Base-by-base conservation (phyloP, 805 yeast genomes). In the Wickerhamomyces silvicola region DNA sequence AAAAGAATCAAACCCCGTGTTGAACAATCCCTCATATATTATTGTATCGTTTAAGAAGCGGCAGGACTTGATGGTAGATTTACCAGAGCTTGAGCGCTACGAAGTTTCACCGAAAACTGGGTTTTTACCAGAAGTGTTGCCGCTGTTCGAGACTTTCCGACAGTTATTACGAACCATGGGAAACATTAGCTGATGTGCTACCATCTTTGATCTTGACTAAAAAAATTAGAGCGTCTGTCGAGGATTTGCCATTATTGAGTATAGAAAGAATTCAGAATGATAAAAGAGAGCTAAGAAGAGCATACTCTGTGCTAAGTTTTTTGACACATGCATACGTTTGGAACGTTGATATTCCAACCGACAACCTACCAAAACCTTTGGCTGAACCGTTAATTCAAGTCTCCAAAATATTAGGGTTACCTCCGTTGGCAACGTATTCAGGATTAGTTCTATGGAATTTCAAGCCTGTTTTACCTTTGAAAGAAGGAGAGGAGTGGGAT, bases 391-490 rank as follows among this genome's bases (percentile, higher is more conserved):
- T 85, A 60, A 42, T 82, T 2, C 59, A 58, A 28, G 72, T 76
- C 0, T 60, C 82, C 7, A 72, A 74, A 3, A 47, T 62, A 19
- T 65, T 90, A 39, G 78, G 81, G 15, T 62, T 88, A 11, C 95
- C 95, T 1, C 94, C 96, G 0, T 57, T 88, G 18, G 88, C 86
- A 10, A 84, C 96, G 0, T 90, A 86, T 54, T 85, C 97, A 4
- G 82, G 90, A 2, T 62, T 86, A 40, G 77, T 92, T 41, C 70
- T 88, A 28, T 88, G 97, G 97, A 88, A 88, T 55, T 88, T 74
- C 68, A 74, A 71, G 43, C 68, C 73, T 28, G 72, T 80, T 11
- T 47, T 78, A 11, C 80, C 80, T 4, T 18, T 44, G 2, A 45
- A 41, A 5, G 48, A 47, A 4, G 47, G 39, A 10, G 41, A 49